Conservation (phyloP, 495 filamentous ascomycete genomes). For the Chaetomidium leptoderma region DNA sequence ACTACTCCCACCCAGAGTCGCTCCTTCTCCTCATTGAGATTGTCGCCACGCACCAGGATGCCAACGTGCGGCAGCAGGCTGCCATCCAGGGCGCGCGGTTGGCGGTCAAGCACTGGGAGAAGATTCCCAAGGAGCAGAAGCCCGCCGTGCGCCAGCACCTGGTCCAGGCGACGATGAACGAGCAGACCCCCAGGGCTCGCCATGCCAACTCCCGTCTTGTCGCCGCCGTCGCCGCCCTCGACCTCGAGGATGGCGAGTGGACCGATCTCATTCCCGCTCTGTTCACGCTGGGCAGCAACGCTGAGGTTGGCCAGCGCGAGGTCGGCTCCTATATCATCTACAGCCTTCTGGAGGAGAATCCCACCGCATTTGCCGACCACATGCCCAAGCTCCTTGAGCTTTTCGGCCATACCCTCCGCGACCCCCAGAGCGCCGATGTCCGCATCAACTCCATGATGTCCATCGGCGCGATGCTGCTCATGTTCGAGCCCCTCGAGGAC, state of each 20-base stretch:
- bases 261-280: constrained; percentile 70
- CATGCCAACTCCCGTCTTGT: constrained; percentile 87
- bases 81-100: constrained; percentile 80
- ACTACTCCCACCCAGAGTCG: constrained; percentile 78
- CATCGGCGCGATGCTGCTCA: constrained; percentile 81
- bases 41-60: constrained; percentile 65
- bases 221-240: constrained; percentile 77
- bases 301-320: constrained; percentile 73
- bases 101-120: constrained; percentile 83
- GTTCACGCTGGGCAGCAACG: constrained; percentile 64
- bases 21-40: constrained; percentile 81
- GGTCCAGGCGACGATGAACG: constrained; percentile 73
- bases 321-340: constrained; percentile 90
- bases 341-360: constrained; percentile 81
- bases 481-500: constrained; percentile 82
- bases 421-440: constrained; percentile 86
- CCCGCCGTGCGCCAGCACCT: constrained; percentile 72
- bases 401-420: constrained; percentile 81
- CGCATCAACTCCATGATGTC: constrained; percentile 92
- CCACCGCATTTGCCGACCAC: constrained; percentile 71
- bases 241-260: constrained; percentile 87
- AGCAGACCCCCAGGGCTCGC: constrained; percentile 66
- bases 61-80: constrained; percentile 77
- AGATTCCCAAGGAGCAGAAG: constrained; percentile 56
- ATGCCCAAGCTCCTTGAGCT: constrained; percentile 72